Evolutionary conservation across 805 yeast species (phyloP).

Genomic region (Scheffersomyces lignosus): DNA sequence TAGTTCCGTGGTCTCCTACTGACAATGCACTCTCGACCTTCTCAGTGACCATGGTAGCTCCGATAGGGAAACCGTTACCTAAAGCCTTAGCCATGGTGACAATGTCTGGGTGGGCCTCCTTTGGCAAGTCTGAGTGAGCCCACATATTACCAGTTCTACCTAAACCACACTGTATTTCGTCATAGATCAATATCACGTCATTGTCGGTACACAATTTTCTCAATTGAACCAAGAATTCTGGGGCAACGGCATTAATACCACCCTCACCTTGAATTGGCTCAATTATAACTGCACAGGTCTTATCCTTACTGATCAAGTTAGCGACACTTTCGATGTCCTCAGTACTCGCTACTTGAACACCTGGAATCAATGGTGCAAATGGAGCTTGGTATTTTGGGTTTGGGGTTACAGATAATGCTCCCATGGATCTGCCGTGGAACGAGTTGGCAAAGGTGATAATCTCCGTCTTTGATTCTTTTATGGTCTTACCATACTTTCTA

Average conservation of each 20-base stretch:
- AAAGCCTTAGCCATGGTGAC: constrained; percentile 93
- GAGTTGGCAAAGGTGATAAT: constrained; percentile 85
- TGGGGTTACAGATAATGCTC: constrained; percentile 88
- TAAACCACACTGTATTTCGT: constrained; percentile 96
- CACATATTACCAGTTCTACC: constrained; percentile 91
- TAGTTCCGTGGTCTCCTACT: constrained; percentile 97
- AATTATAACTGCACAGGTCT: constrained; percentile 87
- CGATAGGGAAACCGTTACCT: constrained; percentile 96
- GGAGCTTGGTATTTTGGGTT: constrained; percentile 92
- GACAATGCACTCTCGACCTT: constrained; percentile 67
- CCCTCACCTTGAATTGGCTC: constrained; percentile 99
- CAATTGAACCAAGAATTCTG: constrained; percentile 64
- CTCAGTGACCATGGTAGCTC: constrained; percentile 87
- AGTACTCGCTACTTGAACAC: constrained; percentile 68
- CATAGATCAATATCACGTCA: constrained; percentile 79
- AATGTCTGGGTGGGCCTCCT: constrained; percentile 90
- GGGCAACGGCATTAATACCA: constrained; percentile 72
- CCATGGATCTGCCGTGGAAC: constrained; percentile 95
- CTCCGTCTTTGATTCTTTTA: constrained; percentile 60
- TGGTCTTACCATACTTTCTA: constrained; percentile 72
- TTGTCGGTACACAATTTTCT: constrained; percentile 65
- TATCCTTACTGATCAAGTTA: constrained; percentile 49
- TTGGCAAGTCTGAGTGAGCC: constrained; percentile 81
- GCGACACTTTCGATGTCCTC: constrained; percentile 62
- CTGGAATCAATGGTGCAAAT: constrained; percentile 89